Evolutionary conservation across 2,329 filamentous ascomycete species (phyloP).

Genomic region (Diaporthe velutina): DNA sequence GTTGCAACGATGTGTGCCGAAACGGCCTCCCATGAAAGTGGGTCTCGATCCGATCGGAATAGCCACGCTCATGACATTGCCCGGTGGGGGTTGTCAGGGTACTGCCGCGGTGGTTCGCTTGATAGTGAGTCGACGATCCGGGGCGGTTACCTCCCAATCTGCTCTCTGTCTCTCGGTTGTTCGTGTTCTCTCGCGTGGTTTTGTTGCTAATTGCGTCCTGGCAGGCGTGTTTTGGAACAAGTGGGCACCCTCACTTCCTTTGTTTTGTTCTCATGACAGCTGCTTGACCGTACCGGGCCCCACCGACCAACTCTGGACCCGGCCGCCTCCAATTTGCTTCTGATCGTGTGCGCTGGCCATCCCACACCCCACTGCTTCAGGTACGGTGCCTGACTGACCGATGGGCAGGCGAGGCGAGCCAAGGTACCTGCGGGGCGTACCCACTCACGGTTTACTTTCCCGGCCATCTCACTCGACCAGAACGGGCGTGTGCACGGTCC

Average conservation of each 20-base stretch:
- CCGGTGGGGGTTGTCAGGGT: constrained; percentile 9
- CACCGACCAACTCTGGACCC: neutral
- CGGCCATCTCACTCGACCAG: constrained; percentile 5
- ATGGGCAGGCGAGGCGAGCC: constrained; percentile 3
- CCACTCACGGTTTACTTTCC: neutral
- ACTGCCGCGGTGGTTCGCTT: constrained; percentile 8
- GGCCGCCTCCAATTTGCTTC: constrained; percentile 12
- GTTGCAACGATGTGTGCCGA: neutral
- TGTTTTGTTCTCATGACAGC: neutral
- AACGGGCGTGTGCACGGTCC: constrained; percentile 13
- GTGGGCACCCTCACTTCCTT: neutral
- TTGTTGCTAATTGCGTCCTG: constrained; percentile 6
- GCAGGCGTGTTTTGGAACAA: constrained; percentile 19
- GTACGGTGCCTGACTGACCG: constrained; percentile 28
- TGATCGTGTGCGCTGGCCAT: constrained; percentile 18
- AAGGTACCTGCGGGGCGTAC: constrained; percentile 13
- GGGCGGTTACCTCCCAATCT: neutral
- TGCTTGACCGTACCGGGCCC: neutral
- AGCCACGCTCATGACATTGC: constrained; percentile 14
- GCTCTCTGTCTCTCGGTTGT: neutral
- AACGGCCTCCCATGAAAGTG: constrained; percentile 26
- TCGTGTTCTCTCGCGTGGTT: constrained; percentile 10
- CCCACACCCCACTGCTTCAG: constrained; percentile 21
- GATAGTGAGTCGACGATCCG: constrained; percentile 22
- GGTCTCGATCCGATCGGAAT: constrained; percentile 26